Evolutionary conservation across 495 filamentous ascomycete genomes (phyloP).

Genomic region (Penicillium maclennaniae): DNA sequence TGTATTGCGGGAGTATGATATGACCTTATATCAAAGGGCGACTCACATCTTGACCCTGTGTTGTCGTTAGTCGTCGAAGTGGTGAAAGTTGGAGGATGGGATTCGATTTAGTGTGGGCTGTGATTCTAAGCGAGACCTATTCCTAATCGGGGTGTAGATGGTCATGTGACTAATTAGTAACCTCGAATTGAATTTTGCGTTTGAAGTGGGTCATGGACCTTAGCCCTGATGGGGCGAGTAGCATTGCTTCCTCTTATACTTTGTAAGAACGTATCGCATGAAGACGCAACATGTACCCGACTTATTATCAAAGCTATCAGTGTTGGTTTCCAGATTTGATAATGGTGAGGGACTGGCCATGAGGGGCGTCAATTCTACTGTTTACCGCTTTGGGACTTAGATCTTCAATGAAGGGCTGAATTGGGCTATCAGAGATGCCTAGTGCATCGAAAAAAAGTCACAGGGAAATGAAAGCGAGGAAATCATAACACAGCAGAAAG

Average conservation of each 20-base stretch:
- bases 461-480: constrained; percentile 20
- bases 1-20: constrained; percentile 10
- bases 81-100: constrained; percentile 36
- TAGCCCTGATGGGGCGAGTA: too few relatives aligned
- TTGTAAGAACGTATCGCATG: too few relatives aligned
- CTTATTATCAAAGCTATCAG: too few relatives aligned
- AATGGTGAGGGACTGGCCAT: background rate
- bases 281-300: too few relatives aligned
- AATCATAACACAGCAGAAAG: constrained; percentile 26
- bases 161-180: too few relatives aligned
- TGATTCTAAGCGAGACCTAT: constrained; percentile 35
- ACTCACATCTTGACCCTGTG: constrained; percentile 54
- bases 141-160: constrained; percentile 12
- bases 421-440: constrained; percentile 17
- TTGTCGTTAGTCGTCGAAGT: constrained; percentile 53
- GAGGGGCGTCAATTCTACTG: background rate
- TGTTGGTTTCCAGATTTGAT: too few relatives aligned
- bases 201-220: too few relatives aligned
- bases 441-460: constrained; percentile 23
- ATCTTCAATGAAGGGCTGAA: constrained; percentile 8
- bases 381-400: background rate
- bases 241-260: too few relatives aligned
- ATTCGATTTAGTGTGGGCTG: constrained; percentile 37
- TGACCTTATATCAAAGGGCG: constrained; percentile 2
- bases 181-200: too few relatives aligned